These are phyloP conservation scores for Xylariales sp. DNA, from an alignment of 2,329 filamentous ascomycete species.

Conservation along the genomic window DNA sequence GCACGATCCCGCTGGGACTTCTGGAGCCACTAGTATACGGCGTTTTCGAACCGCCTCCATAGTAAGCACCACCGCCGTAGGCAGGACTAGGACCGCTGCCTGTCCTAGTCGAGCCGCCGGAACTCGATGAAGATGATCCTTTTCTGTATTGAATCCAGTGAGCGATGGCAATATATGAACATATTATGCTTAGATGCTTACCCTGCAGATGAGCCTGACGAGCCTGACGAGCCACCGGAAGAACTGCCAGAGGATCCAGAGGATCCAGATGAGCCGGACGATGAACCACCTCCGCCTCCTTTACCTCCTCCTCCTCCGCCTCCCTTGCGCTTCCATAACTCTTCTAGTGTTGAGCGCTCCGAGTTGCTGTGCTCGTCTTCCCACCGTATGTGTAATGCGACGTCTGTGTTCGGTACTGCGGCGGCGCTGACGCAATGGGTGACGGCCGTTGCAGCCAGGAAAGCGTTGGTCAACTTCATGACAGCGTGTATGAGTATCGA, in stretches of 20 bases:
- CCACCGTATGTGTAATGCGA: constrained; percentile 14
- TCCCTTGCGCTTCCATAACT: constrained; percentile 57
- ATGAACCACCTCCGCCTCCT: constrained; percentile 31
- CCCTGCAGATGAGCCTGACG: constrained; percentile 17
- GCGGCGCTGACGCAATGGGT: constrained; percentile 16
- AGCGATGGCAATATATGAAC: too few species aligned
- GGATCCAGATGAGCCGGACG: constrained; percentile 17
- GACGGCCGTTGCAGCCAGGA: constrained; percentile 19
- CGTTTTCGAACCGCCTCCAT: constrained; percentile 57
- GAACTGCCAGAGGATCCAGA: constrained; percentile 20
- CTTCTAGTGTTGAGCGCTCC: constrained; percentile 27
- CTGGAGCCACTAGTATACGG: constrained; percentile 56
- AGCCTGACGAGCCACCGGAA: constrained; percentile 18
- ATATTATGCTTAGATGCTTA: neutral
- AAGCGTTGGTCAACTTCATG: constrained; percentile 23
- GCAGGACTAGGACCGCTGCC: constrained; percentile 53
- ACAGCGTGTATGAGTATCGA: too few species aligned
- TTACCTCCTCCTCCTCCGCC: constrained; percentile 50
- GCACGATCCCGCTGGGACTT: constrained; percentile 46
- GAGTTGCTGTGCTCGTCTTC: constrained; percentile 11
- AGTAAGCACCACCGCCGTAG: constrained; percentile 56
- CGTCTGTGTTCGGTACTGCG: constrained; percentile 15
- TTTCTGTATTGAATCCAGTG: constrained; percentile 17
- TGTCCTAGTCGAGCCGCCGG: constrained; percentile 47
- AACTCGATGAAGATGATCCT: constrained; percentile 30